Evolutionary conservation across 805 yeast species (phyloP).

Genomic region (Candida glaebosa): DNA sequence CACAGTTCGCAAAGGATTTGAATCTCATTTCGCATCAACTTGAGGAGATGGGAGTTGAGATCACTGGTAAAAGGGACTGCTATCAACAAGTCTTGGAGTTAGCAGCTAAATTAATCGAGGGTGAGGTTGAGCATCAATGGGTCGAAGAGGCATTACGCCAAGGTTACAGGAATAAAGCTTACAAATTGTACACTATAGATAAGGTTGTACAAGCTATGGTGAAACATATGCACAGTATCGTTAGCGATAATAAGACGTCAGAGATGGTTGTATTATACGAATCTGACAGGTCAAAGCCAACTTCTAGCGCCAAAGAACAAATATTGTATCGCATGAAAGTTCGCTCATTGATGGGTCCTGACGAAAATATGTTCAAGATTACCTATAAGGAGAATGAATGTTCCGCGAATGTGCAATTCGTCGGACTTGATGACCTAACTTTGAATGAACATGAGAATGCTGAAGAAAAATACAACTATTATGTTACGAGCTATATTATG

Average conservation of each 20-base stretch:
- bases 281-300: constrained; percentile 60
- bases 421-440: constrained; percentile 86
- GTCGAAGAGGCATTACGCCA: constrained; percentile 95
- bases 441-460: constrained; percentile 63
- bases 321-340: constrained; percentile 87
- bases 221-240: constrained; percentile 82
- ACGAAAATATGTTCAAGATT: constrained; percentile 91
- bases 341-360: constrained; percentile 69
- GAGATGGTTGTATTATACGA: constrained; percentile 82
- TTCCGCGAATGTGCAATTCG: constrained; percentile 69
- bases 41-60: constrained; percentile 74
- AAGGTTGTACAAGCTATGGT: constrained; percentile 72
- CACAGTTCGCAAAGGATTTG: constrained; percentile 82
- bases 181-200: constrained; percentile 87
- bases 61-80: constrained; percentile 58
- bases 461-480: constrained; percentile 89
- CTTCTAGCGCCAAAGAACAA: constrained; percentile 80
- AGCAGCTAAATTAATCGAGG: constrained; percentile 76
- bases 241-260: constrained; percentile 75
- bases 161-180: constrained; percentile 91
- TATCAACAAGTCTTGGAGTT: constrained; percentile 76
- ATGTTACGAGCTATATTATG: constrained; percentile 87
- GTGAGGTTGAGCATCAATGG: constrained; percentile 89
- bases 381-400: constrained; percentile 55
- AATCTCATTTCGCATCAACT: constrained; percentile 77